These are phyloP conservation scores for Austropuccinia psidii DNA, from an alignment of 1,284 basidiomycete species.

Conservation along the genomic window DNA sequence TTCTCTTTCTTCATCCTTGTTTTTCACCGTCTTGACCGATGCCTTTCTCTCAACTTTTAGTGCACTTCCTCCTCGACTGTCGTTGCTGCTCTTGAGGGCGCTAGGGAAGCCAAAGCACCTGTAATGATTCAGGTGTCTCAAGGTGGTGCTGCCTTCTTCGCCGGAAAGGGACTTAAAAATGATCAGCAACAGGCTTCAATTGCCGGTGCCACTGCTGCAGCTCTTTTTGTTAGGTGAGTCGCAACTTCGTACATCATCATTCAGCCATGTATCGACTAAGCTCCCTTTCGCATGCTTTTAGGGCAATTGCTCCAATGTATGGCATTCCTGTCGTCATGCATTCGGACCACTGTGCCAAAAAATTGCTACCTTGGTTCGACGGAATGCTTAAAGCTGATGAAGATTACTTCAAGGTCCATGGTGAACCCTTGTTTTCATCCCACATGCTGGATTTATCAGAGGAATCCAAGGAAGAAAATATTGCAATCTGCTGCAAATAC, in stretches of 20 bases:
- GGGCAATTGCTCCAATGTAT: conserved; percentile 40
- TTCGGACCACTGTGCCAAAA: conserved; percentile 98
- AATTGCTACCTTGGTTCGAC: conserved; percentile 98
- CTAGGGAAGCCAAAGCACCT: conserved; percentile 86
- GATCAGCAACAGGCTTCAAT: conserved; percentile 96
- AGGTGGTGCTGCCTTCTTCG: conserved; percentile 92
- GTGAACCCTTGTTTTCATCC: conserved; percentile 75
- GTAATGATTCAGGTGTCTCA: conserved; percentile 98
- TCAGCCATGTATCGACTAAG: conserved; percentile 70
- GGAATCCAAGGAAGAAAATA: conserved; percentile 96
- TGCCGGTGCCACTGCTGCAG: conserved; percentile 81
- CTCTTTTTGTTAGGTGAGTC: conserved; percentile 69
- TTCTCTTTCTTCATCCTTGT: neutral
- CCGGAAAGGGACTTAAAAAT: conserved; percentile 92
- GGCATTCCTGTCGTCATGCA: conserved; percentile 81
- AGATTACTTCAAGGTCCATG: conserved; percentile 80
- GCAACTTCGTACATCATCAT: no score
- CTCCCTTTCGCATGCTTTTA: no score
- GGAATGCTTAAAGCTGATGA: conserved; percentile 95
- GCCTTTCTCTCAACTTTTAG: neutral
- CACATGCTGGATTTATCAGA: conserved; percentile 99
- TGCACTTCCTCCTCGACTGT: conserved; percentile 66
- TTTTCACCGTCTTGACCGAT: neutral
- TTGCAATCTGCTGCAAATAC: conserved; percentile 85
- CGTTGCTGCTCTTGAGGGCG: conserved; percentile 80